These are phyloP conservation scores for Nannizzia gypsea DNA, from an alignment of 2,329 filamentous ascomycete genomes.

Conservation along the genomic window DNA sequence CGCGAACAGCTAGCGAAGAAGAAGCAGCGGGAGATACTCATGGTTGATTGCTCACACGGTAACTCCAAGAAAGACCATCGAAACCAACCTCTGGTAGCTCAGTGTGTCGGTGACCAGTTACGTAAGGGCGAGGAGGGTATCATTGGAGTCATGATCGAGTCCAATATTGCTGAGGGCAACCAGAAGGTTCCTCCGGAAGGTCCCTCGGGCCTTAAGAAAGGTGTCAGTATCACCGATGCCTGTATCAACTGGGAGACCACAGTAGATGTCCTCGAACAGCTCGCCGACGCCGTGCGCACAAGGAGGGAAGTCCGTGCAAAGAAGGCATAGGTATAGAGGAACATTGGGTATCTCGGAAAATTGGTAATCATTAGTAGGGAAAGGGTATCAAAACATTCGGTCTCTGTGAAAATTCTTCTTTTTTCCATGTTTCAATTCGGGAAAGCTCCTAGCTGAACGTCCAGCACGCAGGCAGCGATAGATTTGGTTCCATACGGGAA, in stretches of 20 bases:
- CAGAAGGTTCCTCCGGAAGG: constrained; percentile 89
- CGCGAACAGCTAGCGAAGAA: constrained; percentile 68
- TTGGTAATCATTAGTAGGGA: background rate
- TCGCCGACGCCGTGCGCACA: constrained; percentile 70
- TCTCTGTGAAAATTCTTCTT: too few species aligned
- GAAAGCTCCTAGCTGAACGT: too few species aligned
- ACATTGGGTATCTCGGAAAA: background rate
- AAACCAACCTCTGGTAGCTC: constrained; percentile 92
- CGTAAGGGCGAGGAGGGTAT: constrained; percentile 71
- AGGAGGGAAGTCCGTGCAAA: constrained; percentile 45
- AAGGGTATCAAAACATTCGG: too few species aligned
- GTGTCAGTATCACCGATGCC: constrained; percentile 91
- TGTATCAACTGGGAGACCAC: constrained; percentile 92
- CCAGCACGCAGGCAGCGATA: too few species aligned
- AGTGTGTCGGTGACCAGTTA: constrained; percentile 70
- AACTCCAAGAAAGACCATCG: constrained; percentile 93
- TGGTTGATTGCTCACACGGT: constrained; percentile 97
- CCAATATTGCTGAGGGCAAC: constrained; percentile 85
- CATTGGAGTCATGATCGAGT: constrained; percentile 98
- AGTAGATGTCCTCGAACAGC: constrained; percentile 65
- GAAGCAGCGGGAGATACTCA: constrained; percentile 63
- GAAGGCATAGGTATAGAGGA: background rate
- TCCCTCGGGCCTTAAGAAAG: constrained; percentile 74
- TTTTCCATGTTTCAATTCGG: too few species aligned
- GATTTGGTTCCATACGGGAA: too few species aligned